These are phyloP conservation scores for Thuja plicata DNA, from an alignment of 83 land plant species.

Conservation along the genomic window DNA sequence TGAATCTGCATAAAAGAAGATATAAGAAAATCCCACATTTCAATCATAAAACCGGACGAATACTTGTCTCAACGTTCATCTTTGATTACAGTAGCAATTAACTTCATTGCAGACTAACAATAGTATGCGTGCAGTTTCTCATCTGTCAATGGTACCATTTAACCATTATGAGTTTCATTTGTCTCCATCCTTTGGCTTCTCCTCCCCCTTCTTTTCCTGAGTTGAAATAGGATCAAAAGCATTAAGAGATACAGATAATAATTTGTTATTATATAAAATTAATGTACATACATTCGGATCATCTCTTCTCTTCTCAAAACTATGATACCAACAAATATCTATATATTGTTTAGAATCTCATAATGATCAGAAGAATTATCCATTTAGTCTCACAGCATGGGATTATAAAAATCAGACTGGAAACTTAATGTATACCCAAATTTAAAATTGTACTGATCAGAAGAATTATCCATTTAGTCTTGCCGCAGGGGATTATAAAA, in stretches of 20 bases:
- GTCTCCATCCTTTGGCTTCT: constrained; percentile 9
- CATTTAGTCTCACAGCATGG: neutral
- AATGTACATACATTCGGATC: neutral
- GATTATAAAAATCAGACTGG: neutral
- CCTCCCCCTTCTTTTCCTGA: constrained; percentile 11
- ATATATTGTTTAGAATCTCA: neutral
- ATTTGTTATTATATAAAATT: neutral
- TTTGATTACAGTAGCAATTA: neutral
- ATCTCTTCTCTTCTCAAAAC: neutral
- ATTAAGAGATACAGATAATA: neutral
- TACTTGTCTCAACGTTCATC: neutral
- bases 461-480: neutral
- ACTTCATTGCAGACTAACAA: neutral
- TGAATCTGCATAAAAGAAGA: neutral
- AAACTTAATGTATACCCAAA: neutral
- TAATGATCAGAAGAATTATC: neutral
- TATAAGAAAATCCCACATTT: neutral
- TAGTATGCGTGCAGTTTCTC: neutral
- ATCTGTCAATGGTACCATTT: neutral
- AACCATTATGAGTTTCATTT: neutral
- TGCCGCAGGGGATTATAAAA: neutral
- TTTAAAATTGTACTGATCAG: neutral
- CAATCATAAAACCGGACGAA: neutral
- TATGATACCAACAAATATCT: neutral
- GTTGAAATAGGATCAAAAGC: neutral